Evolutionary conservation across 2,329 filamentous ascomycete genomes (phyloP).

Genomic region (Ambrosiella cleistominuta): DNA sequence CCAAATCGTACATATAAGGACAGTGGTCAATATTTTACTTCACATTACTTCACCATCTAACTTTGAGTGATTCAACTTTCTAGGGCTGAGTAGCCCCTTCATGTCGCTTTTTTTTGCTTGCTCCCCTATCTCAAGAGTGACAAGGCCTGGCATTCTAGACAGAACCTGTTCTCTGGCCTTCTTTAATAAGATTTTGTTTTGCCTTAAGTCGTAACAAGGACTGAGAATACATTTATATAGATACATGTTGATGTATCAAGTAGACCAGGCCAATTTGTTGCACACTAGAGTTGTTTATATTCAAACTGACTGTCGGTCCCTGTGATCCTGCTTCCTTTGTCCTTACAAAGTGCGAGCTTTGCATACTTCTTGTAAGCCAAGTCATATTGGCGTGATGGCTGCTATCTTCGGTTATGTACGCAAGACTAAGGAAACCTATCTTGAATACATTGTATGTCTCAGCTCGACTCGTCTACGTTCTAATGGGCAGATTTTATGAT

Average conservation of each 20-base stretch:
- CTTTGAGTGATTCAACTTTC: too few species aligned
- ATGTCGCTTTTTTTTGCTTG: conserved; percentile 4
- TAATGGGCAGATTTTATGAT: too few species aligned
- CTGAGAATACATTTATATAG: too few species aligned
- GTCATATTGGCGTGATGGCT: neutral
- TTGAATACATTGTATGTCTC: too few species aligned
- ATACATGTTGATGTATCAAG: neutral
- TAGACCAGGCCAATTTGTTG: too few species aligned
- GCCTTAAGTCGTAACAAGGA: neutral
- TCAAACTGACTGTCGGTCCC: neutral
- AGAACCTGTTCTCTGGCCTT: neutral
- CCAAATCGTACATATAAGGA: too few species aligned
- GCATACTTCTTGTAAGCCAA: neutral
- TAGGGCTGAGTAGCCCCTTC: neutral
- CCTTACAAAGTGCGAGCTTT: neutral
- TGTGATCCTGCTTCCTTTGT: conserved; percentile 1
- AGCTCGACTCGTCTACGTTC: too few species aligned
- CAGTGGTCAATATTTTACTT: too few species aligned
- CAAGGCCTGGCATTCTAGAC: neutral
- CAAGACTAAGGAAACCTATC: conserved; percentile 6
- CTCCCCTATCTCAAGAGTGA: neutral
- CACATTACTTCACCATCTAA: too few species aligned
- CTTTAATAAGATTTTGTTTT: neutral
- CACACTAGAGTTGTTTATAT: neutral
- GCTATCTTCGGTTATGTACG: neutral